Conservation (phyloP, 306 rosid genomes). For the Rosa chinensis region DNA sequence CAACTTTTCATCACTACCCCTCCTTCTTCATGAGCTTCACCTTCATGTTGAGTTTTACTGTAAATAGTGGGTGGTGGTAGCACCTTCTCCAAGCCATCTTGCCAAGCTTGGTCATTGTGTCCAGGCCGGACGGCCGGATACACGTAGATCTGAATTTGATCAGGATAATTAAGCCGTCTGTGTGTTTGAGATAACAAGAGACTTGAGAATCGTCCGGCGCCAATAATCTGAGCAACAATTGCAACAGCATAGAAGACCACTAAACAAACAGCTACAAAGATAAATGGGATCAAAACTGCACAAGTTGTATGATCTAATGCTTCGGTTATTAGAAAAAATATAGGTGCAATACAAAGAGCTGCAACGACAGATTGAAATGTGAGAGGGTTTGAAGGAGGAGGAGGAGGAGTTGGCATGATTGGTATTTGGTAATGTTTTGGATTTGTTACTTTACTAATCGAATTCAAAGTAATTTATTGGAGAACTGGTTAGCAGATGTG, state of each 20-base stretch:
- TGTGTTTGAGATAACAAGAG: background rate
- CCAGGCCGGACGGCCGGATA: background rate
- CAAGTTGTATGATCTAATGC: background rate
- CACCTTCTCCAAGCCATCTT: background rate
- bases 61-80: background rate
- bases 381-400: background rate
- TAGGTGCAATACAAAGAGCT: background rate
- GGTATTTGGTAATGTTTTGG: background rate
- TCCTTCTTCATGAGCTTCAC: background rate
- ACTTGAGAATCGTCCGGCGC: background rate
- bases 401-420: background rate
- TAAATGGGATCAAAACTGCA: background rate
- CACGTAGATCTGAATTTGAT: background rate
- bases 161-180: background rate
- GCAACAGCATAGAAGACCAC: background rate
- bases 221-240: background rate
- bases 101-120: background rate
- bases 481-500: background rate
- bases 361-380: background rate
- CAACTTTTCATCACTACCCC: background rate
- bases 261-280: background rate
- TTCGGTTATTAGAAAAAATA: conserved; percentile 1
- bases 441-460: background rate
- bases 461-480: background rate
- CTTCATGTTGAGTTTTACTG: background rate